Conservation (phyloP, 345 rosid genomes). For the Syzygium aqueum region DNA sequence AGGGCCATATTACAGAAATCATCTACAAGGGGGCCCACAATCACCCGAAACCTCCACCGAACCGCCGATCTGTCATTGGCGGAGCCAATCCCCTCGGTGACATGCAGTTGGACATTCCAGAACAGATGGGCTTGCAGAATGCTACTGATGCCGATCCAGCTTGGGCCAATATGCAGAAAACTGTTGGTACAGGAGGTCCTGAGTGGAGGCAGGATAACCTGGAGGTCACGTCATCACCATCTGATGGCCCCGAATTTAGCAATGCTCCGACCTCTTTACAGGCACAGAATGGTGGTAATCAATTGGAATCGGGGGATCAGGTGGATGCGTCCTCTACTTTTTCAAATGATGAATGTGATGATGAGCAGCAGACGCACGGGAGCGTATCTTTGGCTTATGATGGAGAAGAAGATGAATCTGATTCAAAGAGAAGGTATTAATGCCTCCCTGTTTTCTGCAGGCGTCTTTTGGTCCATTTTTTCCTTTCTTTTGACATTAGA, state of each 20-base stretch:
- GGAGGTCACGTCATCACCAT: constrained; percentile 61
- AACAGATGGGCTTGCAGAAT: constrained; percentile 35
- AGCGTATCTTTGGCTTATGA: constrained; percentile 54
- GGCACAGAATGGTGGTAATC: constrained; percentile 38
- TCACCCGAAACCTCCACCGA: constrained; percentile 68
- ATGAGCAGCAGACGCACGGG: constrained; percentile 63
- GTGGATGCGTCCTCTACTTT: constrained; percentile 71
- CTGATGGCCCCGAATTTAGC: constrained; percentile 40
- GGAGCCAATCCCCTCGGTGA: constrained; percentile 34
- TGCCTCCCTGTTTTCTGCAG: neutral
- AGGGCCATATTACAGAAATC: constrained; percentile 95
- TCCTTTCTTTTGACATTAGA: neutral
- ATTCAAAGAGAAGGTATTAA: constrained; percentile 82
- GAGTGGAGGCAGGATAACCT: constrained; percentile 55
- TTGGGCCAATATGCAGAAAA: constrained; percentile 42
- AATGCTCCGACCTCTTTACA: constrained; percentile 27
- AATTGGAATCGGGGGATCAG: constrained; percentile 52
- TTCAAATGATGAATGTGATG: constrained; percentile 68
- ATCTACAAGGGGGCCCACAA: constrained; percentile 91
- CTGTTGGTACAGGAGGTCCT: constrained; percentile 20
- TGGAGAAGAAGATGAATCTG: constrained; percentile 76
- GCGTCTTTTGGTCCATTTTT: neutral
- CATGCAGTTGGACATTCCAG: constrained; percentile 43
- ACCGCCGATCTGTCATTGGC: constrained; percentile 54
- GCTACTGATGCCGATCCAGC: constrained; percentile 34